These are phyloP conservation scores for Penicillium flavigenum DNA, from an alignment of 495 filamentous ascomycete species.

Conservation along the genomic window DNA sequence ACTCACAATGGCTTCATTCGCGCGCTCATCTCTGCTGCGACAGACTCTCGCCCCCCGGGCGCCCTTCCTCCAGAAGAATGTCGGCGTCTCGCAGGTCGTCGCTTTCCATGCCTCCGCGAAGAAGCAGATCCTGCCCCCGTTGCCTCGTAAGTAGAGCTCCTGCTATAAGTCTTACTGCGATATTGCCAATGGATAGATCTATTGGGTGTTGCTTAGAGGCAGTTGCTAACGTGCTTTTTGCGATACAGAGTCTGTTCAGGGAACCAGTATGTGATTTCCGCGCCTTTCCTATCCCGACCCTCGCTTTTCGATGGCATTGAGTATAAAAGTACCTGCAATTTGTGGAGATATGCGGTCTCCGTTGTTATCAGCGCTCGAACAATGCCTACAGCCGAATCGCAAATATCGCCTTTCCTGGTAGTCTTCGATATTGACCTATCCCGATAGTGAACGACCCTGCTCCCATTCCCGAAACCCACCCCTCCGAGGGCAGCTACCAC, in stretches of 20 bases:
- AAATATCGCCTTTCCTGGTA: not conserved
- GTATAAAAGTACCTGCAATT: not conserved
- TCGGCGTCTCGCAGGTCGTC: conserved; percentile 50
- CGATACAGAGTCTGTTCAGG: conserved; percentile 66
- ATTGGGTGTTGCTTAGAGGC: not conserved
- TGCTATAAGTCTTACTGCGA: not conserved
- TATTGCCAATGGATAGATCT: not conserved
- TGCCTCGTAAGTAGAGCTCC: conserved; percentile 58
- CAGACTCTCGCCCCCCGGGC: conserved; percentile 41
- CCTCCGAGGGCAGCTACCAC: conserved; percentile 91
- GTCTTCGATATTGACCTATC: conserved; percentile 7
- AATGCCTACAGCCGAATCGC: not conserved
- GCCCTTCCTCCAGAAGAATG: conserved; percentile 41
- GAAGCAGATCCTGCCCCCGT: conserved; percentile 65
- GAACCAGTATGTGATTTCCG: conserved; percentile 63
- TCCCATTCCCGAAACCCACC: conserved; percentile 65
- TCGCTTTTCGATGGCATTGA: conserved; percentile 3
- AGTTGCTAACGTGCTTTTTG: conserved; percentile 27
- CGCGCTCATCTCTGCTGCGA: conserved; percentile 42
- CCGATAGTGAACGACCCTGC: conserved; percentile 80
- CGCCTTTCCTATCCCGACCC: conserved; percentile 9
- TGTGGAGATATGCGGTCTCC: not conserved
- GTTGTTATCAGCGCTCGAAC: not conserved
- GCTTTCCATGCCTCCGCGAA: conserved; percentile 72
- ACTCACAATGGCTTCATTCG: conserved; percentile 45